Evolutionary conservation across 306 rosid species (phyloP).

Genomic region (Vicia faba): DNA sequence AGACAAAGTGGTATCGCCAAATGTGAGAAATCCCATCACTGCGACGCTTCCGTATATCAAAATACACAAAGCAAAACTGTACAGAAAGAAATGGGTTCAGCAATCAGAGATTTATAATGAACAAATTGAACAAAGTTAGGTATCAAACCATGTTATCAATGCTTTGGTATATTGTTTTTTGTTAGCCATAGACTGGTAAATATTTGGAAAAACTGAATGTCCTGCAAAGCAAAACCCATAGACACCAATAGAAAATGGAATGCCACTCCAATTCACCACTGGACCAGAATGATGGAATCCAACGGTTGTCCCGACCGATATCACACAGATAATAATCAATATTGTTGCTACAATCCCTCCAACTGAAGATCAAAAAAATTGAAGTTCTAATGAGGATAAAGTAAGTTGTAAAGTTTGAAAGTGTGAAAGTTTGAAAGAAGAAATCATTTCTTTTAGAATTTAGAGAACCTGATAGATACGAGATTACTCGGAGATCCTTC

Average conservation of each 20-base stretch:
- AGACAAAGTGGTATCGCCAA: constrained; percentile 72
- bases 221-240: constrained; percentile 84
- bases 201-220: constrained; percentile 78
- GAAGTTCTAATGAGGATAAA: constrained; percentile 24
- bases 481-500: constrained; percentile 70
- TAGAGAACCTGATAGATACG: constrained; percentile 69
- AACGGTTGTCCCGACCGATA: constrained; percentile 56
- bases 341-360: constrained; percentile 70
- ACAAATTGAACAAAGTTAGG: not conserved
- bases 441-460: constrained; percentile 8
- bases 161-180: constrained; percentile 62
- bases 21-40: constrained; percentile 73
- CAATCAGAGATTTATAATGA: constrained; percentile 6
- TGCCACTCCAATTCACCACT: constrained; percentile 62
- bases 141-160: constrained; percentile 39
- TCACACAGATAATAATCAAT: constrained; percentile 58
- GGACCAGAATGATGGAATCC: constrained; percentile 67
- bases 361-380: constrained; percentile 51
- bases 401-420: no score
- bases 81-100: constrained; percentile 14
- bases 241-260: constrained; percentile 75
- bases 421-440: constrained; percentile 1
- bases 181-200: constrained; percentile 85
- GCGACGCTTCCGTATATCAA: constrained; percentile 74
- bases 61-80: constrained; percentile 68